Conservation (phyloP, 768 basidiomycete genomes). For the Hericium erinaceus region DNA sequence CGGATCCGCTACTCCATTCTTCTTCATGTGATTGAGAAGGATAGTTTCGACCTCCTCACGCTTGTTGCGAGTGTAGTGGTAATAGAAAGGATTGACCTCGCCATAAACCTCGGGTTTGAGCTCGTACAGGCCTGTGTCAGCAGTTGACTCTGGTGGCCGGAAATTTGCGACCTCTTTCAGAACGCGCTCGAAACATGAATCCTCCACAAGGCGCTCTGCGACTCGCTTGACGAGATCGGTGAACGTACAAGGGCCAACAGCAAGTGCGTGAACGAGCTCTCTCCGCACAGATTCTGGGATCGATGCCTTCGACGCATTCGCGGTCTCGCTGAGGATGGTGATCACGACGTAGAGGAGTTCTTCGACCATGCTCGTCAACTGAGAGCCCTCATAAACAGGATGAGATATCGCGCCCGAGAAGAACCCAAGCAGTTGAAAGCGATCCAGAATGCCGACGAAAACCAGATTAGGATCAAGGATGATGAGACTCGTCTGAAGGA, state of each 20-base stretch:
- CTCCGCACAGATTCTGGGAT: conserved; percentile 58
- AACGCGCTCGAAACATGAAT: conserved; percentile 71
- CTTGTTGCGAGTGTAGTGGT: conserved; percentile 90
- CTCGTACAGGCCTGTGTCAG: conserved; percentile 82
- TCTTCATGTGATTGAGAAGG: conserved; percentile 57
- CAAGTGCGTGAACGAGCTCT: conserved; percentile 86
- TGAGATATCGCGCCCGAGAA: conserved; percentile 62
- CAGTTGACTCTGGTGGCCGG: conserved; percentile 65
- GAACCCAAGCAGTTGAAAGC: conserved; percentile 75
- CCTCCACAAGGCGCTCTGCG: conserved; percentile 82
- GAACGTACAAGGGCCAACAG: conserved; percentile 79
- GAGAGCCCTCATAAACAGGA: conserved; percentile 55
- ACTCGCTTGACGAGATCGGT: conserved; percentile 88
- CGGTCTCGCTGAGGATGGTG: conserved; percentile 76
- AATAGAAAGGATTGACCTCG: conserved; percentile 93
- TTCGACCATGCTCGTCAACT: conserved; percentile 81
- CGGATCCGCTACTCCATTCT: conserved; percentile 51
- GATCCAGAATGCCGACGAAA: conserved; percentile 80
- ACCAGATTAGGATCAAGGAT: conserved; percentile 71
- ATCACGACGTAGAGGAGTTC: conserved; percentile 86
- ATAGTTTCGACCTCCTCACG: conserved; percentile 84
- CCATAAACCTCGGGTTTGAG: conserved; percentile 75
- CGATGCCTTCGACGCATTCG: conserved; percentile 60
- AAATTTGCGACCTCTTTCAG: conserved; percentile 75
- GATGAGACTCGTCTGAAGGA: conserved; percentile 79